phyloP scores from a whole-genome alignment of 768 basidiomycete species.

The Lactarius sanguifluus region DNA sequence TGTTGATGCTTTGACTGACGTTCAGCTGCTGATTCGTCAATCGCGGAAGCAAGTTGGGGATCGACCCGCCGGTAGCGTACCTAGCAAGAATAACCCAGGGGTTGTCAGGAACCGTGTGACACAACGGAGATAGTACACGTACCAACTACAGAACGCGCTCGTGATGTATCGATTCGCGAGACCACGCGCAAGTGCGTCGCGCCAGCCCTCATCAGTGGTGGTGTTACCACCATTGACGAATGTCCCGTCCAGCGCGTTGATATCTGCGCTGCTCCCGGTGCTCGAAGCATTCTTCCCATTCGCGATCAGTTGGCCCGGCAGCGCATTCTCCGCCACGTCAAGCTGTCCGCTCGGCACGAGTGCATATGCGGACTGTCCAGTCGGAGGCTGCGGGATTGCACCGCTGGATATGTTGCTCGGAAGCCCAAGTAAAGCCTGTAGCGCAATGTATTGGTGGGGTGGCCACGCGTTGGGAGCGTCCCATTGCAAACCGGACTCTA shows the following conservation, averaged over 20 bases:
- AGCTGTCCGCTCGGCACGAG: slow-evolving; percentile 81
- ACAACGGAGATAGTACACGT: slow-evolving; percentile 31
- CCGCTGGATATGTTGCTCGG: slow-evolving; percentile 68
- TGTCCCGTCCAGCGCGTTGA: slow-evolving; percentile 54
- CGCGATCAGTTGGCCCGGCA: slow-evolving; percentile 66
- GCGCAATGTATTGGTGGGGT: slow-evolving; percentile 77
- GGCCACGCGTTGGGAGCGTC: slow-evolving; percentile 91
- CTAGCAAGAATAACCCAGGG: slow-evolving; percentile 37
- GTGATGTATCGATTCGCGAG: slow-evolving; percentile 84
- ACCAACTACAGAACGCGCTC: slow-evolving; percentile 90
- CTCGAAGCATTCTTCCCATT: slow-evolving; percentile 48
- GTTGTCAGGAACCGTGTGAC: background rate
- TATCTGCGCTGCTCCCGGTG: slow-evolving; percentile 56
- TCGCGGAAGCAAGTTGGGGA: slow-evolving; percentile 64
- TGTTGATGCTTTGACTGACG: slow-evolving; percentile 60
- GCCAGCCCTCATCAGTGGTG: slow-evolving; percentile 63
- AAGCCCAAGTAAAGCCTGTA: slow-evolving; percentile 73
- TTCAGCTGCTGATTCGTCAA: slow-evolving; percentile 71
- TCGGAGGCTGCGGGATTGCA: slow-evolving; percentile 50
- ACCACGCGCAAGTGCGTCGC: slow-evolving; percentile 57
- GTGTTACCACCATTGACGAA: slow-evolving; percentile 72
- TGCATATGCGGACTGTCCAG: slow-evolving; percentile 58
- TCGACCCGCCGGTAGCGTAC: slow-evolving; percentile 86
- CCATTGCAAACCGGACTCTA: slow-evolving; percentile 83
- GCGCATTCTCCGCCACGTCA: slow-evolving; percentile 62